Evolutionary conservation across 441 rosid species (phyloP).

Genomic region (Erodium moschatum): DNA sequence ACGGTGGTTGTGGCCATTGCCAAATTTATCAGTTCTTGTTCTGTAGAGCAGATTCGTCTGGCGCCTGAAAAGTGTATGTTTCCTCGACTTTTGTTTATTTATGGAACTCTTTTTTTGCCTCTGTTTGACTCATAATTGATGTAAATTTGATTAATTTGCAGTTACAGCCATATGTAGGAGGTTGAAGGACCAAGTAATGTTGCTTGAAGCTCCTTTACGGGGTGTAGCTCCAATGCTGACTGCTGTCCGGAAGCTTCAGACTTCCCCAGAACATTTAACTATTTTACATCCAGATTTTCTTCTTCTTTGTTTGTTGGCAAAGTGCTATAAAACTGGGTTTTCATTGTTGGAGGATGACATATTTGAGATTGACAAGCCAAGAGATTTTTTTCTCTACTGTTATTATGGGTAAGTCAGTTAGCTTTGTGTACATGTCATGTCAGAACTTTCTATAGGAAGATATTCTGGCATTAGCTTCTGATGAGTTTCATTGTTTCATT

Average conservation of each 20-base stretch:
- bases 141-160: slow-evolving; percentile 27
- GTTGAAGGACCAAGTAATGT: slow-evolving; percentile 63
- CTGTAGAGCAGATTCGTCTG: slow-evolving; percentile 57
- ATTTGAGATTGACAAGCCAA: slow-evolving; percentile 80
- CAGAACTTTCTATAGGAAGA: not conserved
- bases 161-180: slow-evolving; percentile 72
- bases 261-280: slow-evolving; percentile 66
- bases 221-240: slow-evolving; percentile 67
- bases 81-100: not conserved
- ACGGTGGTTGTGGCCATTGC: slow-evolving; percentile 34
- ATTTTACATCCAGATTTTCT: slow-evolving; percentile 85
- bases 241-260: slow-evolving; percentile 63
- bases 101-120: not conserved
- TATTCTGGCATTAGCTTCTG: not conserved
- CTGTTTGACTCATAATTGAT: slow-evolving; percentile 3
- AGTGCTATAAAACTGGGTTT: slow-evolving; percentile 65
- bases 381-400: slow-evolving; percentile 75
- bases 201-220: slow-evolving; percentile 53
- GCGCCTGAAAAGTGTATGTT: slow-evolving; percentile 65
- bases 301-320: slow-evolving; percentile 69
- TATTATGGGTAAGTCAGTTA: slow-evolving; percentile 72
- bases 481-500: not conserved
- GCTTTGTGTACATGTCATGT: slow-evolving; percentile 8
- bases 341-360: slow-evolving; percentile 73
- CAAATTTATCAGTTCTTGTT: slow-evolving; percentile 59